These are phyloP conservation scores for Ceratocystis alfenasii DNA, from an alignment of 2,329 filamentous ascomycete species.

Conservation along the genomic window DNA sequence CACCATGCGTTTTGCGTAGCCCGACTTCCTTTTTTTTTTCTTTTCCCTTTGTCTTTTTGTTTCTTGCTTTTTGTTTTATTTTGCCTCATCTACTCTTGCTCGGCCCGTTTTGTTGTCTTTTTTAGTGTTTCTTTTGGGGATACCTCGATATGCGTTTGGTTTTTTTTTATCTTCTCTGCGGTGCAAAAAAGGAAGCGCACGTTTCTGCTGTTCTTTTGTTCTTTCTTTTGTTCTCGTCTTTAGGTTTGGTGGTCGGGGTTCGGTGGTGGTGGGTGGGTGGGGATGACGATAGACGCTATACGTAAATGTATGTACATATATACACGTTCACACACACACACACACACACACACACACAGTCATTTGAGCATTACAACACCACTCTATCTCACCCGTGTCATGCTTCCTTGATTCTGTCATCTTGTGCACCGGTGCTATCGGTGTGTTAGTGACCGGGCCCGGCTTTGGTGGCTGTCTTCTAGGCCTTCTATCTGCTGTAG, in stretches of 20 bases:
- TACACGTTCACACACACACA: neutral
- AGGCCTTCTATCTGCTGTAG: neutral
- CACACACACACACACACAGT: slow-evolving; percentile 1
- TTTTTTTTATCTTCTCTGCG: slow-evolving; percentile 6
- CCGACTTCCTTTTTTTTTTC: neutral
- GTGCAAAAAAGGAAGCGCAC: slow-evolving; percentile 13
- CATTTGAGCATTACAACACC: neutral
- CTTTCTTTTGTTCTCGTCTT: slow-evolving; percentile 6
- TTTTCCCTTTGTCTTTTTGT: slow-evolving; percentile 13
- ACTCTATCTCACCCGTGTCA: too few species aligned
- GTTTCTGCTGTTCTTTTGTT: slow-evolving; percentile 11
- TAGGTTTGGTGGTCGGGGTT: slow-evolving; percentile 1
- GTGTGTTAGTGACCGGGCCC: too few species aligned
- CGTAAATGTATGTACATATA: slow-evolving; percentile 17
- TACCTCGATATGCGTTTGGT: slow-evolving; percentile 21
- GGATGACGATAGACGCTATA: slow-evolving; percentile 21
- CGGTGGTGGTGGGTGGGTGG: neutral
- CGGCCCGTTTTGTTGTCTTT: neutral
- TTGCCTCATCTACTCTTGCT: neutral
- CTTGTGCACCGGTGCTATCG: too few species aligned
- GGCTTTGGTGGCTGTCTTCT: neutral
- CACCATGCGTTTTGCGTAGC: neutral
- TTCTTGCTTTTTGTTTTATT: slow-evolving; percentile 7
- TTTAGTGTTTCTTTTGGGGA: slow-evolving; percentile 17
- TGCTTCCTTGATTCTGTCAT: too few species aligned